A percentile compares a stretch with the other conserved stretches of the same genome.
These are phyloP conservation scores for Annulohypoxylon maeteangense DNA, from an alignment of 495 filamentous ascomycete species.

Conservation along the genomic window DNA sequence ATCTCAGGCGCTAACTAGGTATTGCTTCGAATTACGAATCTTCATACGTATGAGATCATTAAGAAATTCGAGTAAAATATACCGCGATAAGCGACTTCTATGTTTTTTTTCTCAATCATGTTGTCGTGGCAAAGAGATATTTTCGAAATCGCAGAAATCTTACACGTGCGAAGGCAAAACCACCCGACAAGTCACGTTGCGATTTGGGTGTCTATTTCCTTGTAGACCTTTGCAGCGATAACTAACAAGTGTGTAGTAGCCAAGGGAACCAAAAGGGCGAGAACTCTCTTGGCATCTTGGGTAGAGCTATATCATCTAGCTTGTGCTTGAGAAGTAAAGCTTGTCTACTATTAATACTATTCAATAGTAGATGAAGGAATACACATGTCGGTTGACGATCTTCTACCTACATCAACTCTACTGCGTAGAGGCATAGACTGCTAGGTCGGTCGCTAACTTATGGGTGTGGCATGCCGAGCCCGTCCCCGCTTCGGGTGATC, in stretches of 20 bases:
- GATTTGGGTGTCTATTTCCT: constrained; percentile 5
- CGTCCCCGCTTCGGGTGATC: constrained; percentile 41
- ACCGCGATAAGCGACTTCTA: constrained; percentile 30
- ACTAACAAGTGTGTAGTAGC: neutral
- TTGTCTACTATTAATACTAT: neutral
- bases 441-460: constrained; percentile 15
- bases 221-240: neutral
- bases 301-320: neutral
- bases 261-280: neutral
- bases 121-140: constrained; percentile 33
- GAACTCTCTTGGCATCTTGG: neutral
- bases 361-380: neutral
- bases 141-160: constrained; percentile 4
- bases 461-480: constrained; percentile 25
- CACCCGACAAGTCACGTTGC: constrained; percentile 37
- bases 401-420: neutral
- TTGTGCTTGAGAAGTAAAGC: neutral
- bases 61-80: neutral
- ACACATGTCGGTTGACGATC: neutral
- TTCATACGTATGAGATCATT: neutral
- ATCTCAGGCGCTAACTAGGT: neutral
- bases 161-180: constrained; percentile 27
- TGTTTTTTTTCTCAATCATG: constrained; percentile 20
- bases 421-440: neutral
- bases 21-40: neutral